phyloP scores from a whole-genome alignment of 768 basidiomycete species.

The Hygrocybe coccinea region DNA sequence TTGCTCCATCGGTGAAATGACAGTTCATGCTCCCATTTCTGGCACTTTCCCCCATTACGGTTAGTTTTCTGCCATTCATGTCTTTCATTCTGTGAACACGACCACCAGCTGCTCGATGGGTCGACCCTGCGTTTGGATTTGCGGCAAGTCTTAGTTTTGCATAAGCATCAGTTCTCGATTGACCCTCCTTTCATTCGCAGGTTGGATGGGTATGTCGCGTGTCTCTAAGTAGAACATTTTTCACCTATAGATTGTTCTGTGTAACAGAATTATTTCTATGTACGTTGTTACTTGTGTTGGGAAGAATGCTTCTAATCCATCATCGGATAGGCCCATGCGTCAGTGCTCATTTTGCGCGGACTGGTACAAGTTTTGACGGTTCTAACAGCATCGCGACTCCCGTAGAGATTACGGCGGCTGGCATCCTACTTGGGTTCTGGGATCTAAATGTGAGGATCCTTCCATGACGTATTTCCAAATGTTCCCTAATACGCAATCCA shows the following conservation, averaged over 20 bases:
- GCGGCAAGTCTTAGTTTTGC: constrained; percentile 25
- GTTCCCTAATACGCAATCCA: constrained; percentile 17
- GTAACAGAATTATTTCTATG: constrained; percentile 39
- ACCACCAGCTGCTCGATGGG: constrained; percentile 46
- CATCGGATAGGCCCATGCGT: constrained; percentile 5
- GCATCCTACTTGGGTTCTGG: constrained; percentile 70
- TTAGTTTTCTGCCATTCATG: not conserved
- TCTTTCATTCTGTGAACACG: not conserved
- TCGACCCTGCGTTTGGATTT: constrained; percentile 57
- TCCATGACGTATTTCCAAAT: not conserved
- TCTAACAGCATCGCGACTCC: constrained; percentile 50
- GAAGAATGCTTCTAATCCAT: not conserved
- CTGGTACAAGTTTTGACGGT: not conserved
- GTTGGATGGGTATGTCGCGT: constrained; percentile 43
- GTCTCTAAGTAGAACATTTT: not conserved
- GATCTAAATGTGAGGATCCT: constrained; percentile 45
- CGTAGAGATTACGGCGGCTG: constrained; percentile 71
- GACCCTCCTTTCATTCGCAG: not conserved
- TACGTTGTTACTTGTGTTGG: not conserved
- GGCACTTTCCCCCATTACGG: constrained; percentile 78
- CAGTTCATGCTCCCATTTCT: constrained; percentile 69
- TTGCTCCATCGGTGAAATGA: constrained; percentile 73
- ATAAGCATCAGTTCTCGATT: not conserved
- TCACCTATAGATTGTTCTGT: not conserved
- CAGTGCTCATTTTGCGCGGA: not conserved